These are phyloP conservation scores for Phytophthora multivora DNA, from an alignment of 352 stramenopile genomes.

Conservation along the genomic window DNA sequence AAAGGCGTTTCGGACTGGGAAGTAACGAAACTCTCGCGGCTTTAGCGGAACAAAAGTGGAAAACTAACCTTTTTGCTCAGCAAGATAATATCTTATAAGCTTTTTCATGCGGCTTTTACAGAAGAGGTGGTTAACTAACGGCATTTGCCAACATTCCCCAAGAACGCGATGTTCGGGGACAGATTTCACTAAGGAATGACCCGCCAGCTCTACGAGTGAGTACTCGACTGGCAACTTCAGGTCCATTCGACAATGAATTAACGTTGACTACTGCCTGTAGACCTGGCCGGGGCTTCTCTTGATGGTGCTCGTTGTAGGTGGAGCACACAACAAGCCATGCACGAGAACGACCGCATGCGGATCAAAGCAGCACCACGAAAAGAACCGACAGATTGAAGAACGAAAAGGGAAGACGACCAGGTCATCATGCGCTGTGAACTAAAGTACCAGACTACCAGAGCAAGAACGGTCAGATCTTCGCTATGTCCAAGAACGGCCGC, in stretches of 20 bases:
- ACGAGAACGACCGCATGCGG: constrained; percentile 32
- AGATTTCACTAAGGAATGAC: too few species aligned
- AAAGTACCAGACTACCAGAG: constrained; percentile 67
- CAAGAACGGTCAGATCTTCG: constrained; percentile 56
- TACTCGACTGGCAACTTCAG: constrained; percentile 30
- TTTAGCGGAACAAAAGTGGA: too few species aligned
- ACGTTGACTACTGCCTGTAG: constrained; percentile 20
- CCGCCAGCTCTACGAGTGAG: constrained; percentile 14
- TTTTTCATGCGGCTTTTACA: not conserved
- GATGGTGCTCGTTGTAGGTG: constrained; percentile 46
- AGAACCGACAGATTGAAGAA: constrained; percentile 50
- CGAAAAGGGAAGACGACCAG: constrained; percentile 36
- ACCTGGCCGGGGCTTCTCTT: constrained; percentile 64
- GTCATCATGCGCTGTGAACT: constrained; percentile 52
- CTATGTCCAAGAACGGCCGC: constrained; percentile 47
- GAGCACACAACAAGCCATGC: constrained; percentile 34
- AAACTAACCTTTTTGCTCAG: too few species aligned
- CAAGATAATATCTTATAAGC: too few species aligned
- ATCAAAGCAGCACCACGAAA: constrained; percentile 25
- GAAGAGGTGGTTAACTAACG: too few species aligned
- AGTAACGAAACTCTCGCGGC: not conserved
- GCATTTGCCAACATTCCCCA: too few species aligned
- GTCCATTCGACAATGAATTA: too few species aligned
- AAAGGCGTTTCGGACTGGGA: not conserved
- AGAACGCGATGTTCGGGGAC: too few species aligned